phyloP scores from a whole-genome alignment of 805 yeast species.

The Vanderwaltozyma verrucispora region DNA sequence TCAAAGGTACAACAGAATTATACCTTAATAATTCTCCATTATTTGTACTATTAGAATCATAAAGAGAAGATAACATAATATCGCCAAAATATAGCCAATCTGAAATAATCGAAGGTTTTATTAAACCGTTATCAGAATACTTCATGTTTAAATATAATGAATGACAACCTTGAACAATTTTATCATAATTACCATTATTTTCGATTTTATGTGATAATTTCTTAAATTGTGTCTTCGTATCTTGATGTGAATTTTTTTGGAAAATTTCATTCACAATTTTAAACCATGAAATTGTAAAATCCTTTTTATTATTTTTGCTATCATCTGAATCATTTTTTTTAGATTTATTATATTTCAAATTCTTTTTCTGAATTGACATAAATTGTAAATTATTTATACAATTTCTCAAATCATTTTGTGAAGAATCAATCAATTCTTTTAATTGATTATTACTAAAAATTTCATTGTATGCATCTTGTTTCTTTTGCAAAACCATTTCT shows the following conservation, averaged over 20 bases:
- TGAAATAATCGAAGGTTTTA: slow-evolving; percentile 48
- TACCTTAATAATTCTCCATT: slow-evolving; percentile 44
- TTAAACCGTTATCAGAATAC: slow-evolving; percentile 52
- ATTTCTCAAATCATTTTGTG: slow-evolving; percentile 78
- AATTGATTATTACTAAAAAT: slow-evolving; percentile 39
- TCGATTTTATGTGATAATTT: slow-evolving; percentile 38
- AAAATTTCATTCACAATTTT: slow-evolving; percentile 53
- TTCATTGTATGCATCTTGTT: slow-evolving; percentile 1
- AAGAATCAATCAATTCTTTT: slow-evolving; percentile 53
- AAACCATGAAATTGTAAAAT: slow-evolving; percentile 57
- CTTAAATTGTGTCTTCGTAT: slow-evolving; percentile 39
- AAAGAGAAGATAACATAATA: slow-evolving; percentile 30
- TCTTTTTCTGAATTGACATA: slow-evolving; percentile 9
- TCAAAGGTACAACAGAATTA: slow-evolving; percentile 45
- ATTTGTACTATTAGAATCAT: slow-evolving; percentile 25
- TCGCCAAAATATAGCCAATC: slow-evolving; percentile 78
- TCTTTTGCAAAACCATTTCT: slow-evolving; percentile 34
- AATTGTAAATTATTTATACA: slow-evolving; percentile 81
- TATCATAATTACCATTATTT: slow-evolving; percentile 45
- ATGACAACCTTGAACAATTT: slow-evolving; percentile 63
- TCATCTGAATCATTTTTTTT: slow-evolving; percentile 5
- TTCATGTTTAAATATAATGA: slow-evolving; percentile 50
- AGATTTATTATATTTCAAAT: too few species aligned
- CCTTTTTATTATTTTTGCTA: slow-evolving; percentile 38
- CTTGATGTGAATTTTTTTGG: slow-evolving; percentile 36